Percentiles rank a stretch among this genome's conserved stretches.
These are phyloP conservation scores for Saccharum spontaneum DNA, from an alignment of 176 grass and related monocot species.

Conservation along the genomic window DNA sequence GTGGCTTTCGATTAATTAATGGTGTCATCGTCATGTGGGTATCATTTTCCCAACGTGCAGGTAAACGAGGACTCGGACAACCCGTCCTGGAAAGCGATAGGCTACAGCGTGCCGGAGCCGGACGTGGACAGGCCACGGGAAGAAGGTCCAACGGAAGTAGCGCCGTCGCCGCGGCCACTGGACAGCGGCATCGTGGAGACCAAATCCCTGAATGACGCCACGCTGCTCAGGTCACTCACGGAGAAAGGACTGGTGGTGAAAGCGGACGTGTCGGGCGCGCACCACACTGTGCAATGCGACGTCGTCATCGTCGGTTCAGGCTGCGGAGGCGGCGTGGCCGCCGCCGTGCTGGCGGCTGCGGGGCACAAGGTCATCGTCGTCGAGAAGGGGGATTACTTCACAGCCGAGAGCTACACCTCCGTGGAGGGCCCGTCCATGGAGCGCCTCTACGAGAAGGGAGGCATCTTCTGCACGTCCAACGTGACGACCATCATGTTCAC, in stretches of 20 bases:
- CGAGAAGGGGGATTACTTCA: constrained; percentile 71
- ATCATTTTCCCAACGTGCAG: constrained; percentile 18
- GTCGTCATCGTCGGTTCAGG: constrained; percentile 67
- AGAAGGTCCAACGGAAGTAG: not conserved
- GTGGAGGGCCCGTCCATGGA: constrained; percentile 60
- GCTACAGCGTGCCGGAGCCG: constrained; percentile 39
- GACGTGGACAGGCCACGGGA: constrained; percentile 10
- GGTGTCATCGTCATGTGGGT: not conserved
- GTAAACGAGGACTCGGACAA: constrained; percentile 59
- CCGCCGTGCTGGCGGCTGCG: constrained; percentile 54
- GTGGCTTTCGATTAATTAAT: not conserved
- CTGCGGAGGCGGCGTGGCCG: constrained; percentile 60
- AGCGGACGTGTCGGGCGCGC: not conserved
- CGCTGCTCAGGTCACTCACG: constrained; percentile 35
- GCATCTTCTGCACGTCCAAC: constrained; percentile 39
- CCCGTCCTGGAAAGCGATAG: constrained; percentile 72
- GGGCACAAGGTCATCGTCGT: constrained; percentile 69
- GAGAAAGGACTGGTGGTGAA: constrained; percentile 44
- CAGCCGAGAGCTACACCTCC: constrained; percentile 47
- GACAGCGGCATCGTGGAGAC: constrained; percentile 58
- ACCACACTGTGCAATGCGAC: constrained; percentile 50
- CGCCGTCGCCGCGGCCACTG: constrained; percentile 28
- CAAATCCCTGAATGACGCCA: constrained; percentile 15
- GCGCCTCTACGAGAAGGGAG: constrained; percentile 50
- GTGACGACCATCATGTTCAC: constrained; percentile 40